These are phyloP conservation scores for Sphagnum fallax DNA, from an alignment of 228 moss, liverwort and hornwort genomes.

Conservation along the genomic window DNA sequence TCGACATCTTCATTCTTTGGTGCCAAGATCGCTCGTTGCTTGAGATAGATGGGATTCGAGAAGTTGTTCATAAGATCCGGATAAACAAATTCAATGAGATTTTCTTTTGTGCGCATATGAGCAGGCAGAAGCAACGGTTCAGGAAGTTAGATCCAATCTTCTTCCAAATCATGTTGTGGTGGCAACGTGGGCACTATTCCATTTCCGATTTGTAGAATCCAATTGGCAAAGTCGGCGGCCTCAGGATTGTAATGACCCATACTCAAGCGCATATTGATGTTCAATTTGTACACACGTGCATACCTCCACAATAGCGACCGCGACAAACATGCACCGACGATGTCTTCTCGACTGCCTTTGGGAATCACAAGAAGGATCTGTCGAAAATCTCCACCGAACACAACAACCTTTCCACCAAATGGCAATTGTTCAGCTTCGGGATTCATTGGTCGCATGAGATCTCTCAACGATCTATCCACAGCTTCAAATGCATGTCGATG, in stretches of 20 bases:
- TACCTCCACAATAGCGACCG: background rate
- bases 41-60: no score
- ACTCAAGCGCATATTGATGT: slow-evolving; percentile 3
- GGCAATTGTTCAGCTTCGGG: background rate
- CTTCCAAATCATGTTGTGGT: background rate
- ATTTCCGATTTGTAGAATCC: background rate
- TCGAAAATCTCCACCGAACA: slow-evolving; percentile 7
- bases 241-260: background rate
- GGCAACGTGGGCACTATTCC: background rate
- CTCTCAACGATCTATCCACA: slow-evolving; percentile 7
- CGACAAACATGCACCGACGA: background rate
- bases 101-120: no score
- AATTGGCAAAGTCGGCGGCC: background rate
- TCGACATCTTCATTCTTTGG: no score
- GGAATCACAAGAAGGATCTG: background rate
- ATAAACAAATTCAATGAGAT: no score
- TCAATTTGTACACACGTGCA: background rate
- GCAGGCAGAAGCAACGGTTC: no score
- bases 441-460: background rate
- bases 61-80: no score
- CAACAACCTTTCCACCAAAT: slow-evolving; percentile 1
- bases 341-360: slow-evolving; percentile 1
- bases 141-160: no score
- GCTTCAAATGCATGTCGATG: slow-evolving; percentile 9
- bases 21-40: no score